phyloP scores from a whole-genome alignment of 495 filamentous ascomycete species.

The Hypomontagnella monticulosa region DNA sequence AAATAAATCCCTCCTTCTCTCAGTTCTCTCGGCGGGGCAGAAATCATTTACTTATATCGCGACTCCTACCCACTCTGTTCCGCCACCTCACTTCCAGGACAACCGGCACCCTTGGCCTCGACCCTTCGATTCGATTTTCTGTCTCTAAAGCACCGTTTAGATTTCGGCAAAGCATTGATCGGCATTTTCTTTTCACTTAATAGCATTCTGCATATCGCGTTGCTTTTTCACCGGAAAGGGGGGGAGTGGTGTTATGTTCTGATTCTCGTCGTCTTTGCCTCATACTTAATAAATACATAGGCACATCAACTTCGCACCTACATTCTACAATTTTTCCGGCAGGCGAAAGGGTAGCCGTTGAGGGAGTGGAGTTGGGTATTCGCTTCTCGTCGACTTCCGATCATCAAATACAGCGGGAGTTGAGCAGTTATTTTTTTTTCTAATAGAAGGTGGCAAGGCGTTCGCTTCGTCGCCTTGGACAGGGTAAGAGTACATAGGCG shows the following conservation, averaged over 20 bases:
- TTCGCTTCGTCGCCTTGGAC: conserved; percentile 15
- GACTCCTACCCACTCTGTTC: not conserved
- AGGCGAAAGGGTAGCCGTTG: conserved; percentile 1
- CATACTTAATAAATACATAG: conserved; percentile 33
- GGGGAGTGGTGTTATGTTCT: conserved; percentile 22
- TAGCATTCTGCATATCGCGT: conserved; percentile 42
- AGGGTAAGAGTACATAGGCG: conserved; percentile 34
- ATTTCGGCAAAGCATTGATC: conserved; percentile 32
- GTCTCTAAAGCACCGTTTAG: conserved; percentile 33
- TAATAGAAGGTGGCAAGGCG: conserved; percentile 22
- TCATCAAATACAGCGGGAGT: conserved; percentile 27
- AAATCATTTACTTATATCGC: conserved; percentile 2
- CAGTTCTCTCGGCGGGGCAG: conserved; percentile 8
- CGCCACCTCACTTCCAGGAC: not conserved
- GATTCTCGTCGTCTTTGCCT: conserved; percentile 16
- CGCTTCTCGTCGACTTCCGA: conserved; percentile 31
- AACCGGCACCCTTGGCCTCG: not conserved
- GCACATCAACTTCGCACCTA: not conserved
- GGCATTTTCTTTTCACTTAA: conserved; percentile 37
- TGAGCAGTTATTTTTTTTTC: conserved; percentile 15
- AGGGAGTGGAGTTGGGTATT: conserved; percentile 13
- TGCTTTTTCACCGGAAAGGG: conserved; percentile 20
- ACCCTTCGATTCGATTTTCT: conserved; percentile 35
- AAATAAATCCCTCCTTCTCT: not conserved
- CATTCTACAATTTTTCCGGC: conserved; percentile 11